phyloP scores from a whole-genome alignment of 129 eudicot genomes.

The Helichrysum umbraculigerum region DNA sequence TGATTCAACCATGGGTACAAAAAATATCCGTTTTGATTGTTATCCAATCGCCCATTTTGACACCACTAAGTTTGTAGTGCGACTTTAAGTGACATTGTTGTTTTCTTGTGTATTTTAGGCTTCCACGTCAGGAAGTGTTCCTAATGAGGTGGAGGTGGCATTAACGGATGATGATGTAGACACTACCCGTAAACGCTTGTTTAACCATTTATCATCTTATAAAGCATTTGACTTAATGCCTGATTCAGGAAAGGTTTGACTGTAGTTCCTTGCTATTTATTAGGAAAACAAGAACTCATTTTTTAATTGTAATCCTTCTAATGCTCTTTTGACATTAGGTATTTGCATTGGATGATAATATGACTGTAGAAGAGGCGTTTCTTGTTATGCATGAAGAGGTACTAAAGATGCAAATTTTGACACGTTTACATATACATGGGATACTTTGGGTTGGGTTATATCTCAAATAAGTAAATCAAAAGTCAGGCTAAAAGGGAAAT shows the following conservation, averaged over 20 bases:
- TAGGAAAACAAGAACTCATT: not conserved
- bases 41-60: not conserved
- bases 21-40: not conserved
- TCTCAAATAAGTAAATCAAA: not conserved
- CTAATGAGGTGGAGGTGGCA: slow-evolving; percentile 29
- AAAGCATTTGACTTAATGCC: slow-evolving; percentile 65
- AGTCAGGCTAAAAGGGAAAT: not conserved
- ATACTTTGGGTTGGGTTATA: not conserved
- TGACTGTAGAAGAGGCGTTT: slow-evolving; percentile 63
- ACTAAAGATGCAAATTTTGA: not conserved
- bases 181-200: slow-evolving; percentile 46
- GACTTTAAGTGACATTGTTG: not conserved
- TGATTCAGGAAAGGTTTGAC: slow-evolving; percentile 63
- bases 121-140: slow-evolving; percentile 45
- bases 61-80: not conserved
- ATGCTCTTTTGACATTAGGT: slow-evolving; percentile 41
- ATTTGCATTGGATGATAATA: slow-evolving; percentile 51
- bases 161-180: slow-evolving; percentile 44
- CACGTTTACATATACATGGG: not conserved
- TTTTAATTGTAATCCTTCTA: not conserved
- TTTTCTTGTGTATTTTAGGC: slow-evolving; percentile 34
- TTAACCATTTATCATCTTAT: slow-evolving; percentile 47
- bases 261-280: not conserved
- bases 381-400: slow-evolving; percentile 69
- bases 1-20: not conserved